Evolutionary conservation across 2,329 filamentous ascomycete genomes (phyloP).

Genomic region (Metarhizium robertsii): DNA sequence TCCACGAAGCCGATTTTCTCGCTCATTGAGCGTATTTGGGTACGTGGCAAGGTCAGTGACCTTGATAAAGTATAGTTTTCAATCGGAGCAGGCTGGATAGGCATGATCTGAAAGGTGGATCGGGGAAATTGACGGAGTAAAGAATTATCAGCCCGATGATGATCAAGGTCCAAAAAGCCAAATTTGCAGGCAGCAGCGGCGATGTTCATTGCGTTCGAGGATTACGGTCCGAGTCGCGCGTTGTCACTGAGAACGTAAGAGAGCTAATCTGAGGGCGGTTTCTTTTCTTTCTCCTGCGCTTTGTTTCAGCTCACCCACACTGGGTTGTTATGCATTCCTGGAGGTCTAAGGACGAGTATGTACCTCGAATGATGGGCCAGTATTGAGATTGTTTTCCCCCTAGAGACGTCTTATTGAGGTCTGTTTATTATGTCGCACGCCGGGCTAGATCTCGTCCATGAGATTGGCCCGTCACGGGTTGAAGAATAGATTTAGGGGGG

Average conservation of each 20-base stretch:
- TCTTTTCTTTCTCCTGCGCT: neutral
- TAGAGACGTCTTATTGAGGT: too few relatives aligned
- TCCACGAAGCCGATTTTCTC: neutral
- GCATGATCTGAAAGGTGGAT: conserved; percentile 1
- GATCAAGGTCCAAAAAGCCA: conserved; percentile 48
- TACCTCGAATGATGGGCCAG: too few relatives aligned
- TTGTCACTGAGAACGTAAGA: conserved; percentile 45
- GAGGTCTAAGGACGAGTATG: too few relatives aligned
- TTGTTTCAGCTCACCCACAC: conserved; percentile 5
- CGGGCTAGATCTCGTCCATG: too few relatives aligned
- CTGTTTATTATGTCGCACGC: too few relatives aligned
- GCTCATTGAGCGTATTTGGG: neutral
- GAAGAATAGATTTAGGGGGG: too few relatives aligned
- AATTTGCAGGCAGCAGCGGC: conserved; percentile 43
- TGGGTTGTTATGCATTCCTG: too few relatives aligned
- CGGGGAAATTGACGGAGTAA: neutral
- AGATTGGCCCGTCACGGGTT: too few relatives aligned
- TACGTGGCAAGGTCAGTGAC: conserved; percentile 15
- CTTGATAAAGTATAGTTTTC: conserved; percentile 38
- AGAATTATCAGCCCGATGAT: conserved; percentile 31
- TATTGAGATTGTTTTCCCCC: too few relatives aligned
- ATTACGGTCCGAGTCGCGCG: conserved; percentile 19
- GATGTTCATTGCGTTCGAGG: conserved; percentile 7
- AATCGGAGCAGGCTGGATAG: conserved; percentile 37
- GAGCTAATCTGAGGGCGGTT: conserved; percentile 46